Evolutionary conservation across 176 grass and related monocot genomes (phyloP), one percentile per base, ranked within the genome.

Genomic region (Panicum miliaceum): DNA sequence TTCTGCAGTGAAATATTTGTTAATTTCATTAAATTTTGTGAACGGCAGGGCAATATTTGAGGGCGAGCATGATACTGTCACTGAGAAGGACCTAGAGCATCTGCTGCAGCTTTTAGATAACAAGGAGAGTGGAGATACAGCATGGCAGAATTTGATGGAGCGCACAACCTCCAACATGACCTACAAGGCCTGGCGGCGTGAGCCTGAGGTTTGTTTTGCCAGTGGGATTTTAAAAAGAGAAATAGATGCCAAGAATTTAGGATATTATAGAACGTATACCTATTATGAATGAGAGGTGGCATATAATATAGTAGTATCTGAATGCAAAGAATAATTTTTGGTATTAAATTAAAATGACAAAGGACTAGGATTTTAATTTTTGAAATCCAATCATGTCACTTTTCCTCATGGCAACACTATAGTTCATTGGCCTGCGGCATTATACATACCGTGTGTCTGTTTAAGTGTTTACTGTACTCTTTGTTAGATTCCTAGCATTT

Each of bases 131-230:
- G 89, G 96, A 64, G 91, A 92, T 71, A 60, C 83, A 70, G 42
- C 83, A 71, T 99, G 93, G 96, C 93, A 96, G 75, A 59, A 95
- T 87, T 89, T 94, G 85, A 99, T 99, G 93, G 88, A 96, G 63
- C 93, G 84, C 47, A 94, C 88, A 77, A 96, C 96, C 58, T 88
- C 93, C 50, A 94, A 96, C 85, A 99, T 99, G 96, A 85, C 84
- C 18, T 99, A 99, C 77, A 94, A 96, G 75, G 96, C 96, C 79
- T 99, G 96, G 96, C 84, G 91, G 41, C 88, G 84, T 56, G 96
- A 99, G 23, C 91, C 96, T 51, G 96, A 96, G 96, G 96, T 97
- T 87, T 52, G 74, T 86, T 69, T 68, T 80, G 3, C 16, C 16
- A 40, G 15, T 56, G 38, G 37, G 57, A 26, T 32, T 64, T 10